Evolutionary conservation across 2,329 filamentous ascomycete genomes (phyloP), one percentile per base, ranked within the genome.

Genomic region (Diaporthe caulivora): DNA sequence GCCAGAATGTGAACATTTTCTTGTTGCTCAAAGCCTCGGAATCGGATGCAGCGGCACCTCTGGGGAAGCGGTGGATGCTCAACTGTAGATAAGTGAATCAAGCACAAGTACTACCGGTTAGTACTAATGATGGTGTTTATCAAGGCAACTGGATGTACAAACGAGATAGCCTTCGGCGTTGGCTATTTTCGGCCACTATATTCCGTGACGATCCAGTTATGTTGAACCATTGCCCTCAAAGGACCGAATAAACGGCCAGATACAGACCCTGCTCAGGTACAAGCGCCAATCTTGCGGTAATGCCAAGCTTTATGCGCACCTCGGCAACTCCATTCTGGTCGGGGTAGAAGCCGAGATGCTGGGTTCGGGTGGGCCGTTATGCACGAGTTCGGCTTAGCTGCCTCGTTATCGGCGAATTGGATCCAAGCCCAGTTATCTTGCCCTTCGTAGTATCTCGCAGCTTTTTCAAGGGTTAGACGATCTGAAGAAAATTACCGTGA

Each of bases 221-320:
- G 24, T 65, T 24, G 18, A 26, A 49, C 17, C 40, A 64, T 9
- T n/a, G 9, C 11, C 18, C 29, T 7, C 7, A 11, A 51, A 17
- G 9, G 29, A 21, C 13, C 15, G 18, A 51, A 34, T 2, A n/a
- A 11, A 24, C 29, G 17, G 26, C 18, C 17, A 24, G 42, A 10
- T 29, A 26, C 26, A 10, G 21, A 31, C 21, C 26, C 9, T 51
- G 29, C 44, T 51, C 29, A 34, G 44, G 29, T 26, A 37, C 29
- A 37, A 7, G 51, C 37, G 29, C 26, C 21, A 51, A 51, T 37
- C 29, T 65, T 37, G 29, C 60, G 15, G 4, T 24, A 21, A 10
- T 37, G 62, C 62, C 62, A 65, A 65, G 62, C 4, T 26, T 51
- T 24, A 65, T 65, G 60, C 44, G 29, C 8, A 44, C 44, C 62